Evolutionary conservation across 169 alveolate species (phyloP).

Genomic region (Plasmodium sp.): DNA sequence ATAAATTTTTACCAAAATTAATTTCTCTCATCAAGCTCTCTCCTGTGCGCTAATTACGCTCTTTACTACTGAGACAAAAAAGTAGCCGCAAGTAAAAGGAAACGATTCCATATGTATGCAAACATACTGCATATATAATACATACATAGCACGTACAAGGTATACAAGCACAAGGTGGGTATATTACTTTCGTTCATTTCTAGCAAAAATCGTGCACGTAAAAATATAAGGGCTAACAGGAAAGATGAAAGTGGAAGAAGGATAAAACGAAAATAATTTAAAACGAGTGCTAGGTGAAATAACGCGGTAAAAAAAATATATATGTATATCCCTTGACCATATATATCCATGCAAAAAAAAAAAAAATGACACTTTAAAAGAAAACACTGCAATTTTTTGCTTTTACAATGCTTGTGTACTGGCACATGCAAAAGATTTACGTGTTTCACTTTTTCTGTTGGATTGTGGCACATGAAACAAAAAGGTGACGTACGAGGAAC

Average conservation of each 20-base stretch:
- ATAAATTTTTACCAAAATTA: background rate
- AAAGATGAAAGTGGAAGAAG: background rate
- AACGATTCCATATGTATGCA: background rate
- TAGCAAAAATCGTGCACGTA: background rate
- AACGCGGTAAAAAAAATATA: background rate
- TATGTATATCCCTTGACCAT: background rate
- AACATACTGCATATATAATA: background rate
- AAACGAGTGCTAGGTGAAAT: background rate
- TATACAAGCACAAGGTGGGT: background rate
- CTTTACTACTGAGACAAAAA: constrained; percentile 33
- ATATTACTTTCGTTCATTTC: background rate
- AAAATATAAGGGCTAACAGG: background rate
- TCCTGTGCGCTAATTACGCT: constrained; percentile 5
- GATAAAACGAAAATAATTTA: background rate
- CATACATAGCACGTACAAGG: background rate
- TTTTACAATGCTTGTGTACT: background rate
- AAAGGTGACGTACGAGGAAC: background rate
- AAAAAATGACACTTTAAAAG: background rate
- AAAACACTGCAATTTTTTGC: background rate
- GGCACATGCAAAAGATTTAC: background rate
- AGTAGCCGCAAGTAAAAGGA: background rate
- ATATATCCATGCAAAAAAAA: background rate
- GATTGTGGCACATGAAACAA: background rate
- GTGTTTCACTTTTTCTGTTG: background rate
- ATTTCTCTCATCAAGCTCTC: background rate